phyloP scores from a whole-genome alignment of 2,329 filamentous ascomycete species.

The Beauveria pseudobassiana region DNA sequence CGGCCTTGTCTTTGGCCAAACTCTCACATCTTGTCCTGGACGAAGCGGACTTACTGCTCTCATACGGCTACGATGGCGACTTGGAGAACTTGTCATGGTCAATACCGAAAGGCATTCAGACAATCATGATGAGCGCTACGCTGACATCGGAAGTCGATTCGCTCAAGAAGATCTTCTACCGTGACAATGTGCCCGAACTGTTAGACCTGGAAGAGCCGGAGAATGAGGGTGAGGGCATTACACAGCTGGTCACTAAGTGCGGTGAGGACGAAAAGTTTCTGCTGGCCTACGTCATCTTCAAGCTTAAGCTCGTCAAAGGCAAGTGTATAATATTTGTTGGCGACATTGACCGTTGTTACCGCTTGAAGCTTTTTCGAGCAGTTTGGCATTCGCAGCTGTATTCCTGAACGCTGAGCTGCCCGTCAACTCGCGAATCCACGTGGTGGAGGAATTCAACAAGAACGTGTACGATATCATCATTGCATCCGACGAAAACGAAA shows the following conservation, averaged over 20 bases:
- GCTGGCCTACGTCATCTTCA: conserved; percentile 88
- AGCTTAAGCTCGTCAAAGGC: conserved; percentile 86
- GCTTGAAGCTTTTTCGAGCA: conserved; percentile 89
- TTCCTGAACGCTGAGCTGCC: conserved; percentile 90
- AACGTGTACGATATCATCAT: conserved; percentile 97
- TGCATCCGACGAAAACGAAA: conserved; percentile 78
- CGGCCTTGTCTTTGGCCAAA: conserved; percentile 59
- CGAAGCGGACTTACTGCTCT: conserved; percentile 87
- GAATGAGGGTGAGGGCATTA: conserved; percentile 66
- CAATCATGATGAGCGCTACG: conserved; percentile 89
- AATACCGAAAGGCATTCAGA: conserved; percentile 80
- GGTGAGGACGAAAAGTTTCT: conserved; percentile 98
- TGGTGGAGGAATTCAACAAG: conserved; percentile 95
- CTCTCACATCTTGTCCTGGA: conserved; percentile 80
- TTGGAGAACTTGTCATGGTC: conserved; percentile 70
- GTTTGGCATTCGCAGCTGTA: conserved; percentile 88
- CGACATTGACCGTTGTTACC: conserved; percentile 82
- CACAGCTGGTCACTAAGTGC: conserved; percentile 84
- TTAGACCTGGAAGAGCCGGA: conserved; percentile 80
- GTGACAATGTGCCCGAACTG: conserved; percentile 57
- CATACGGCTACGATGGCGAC: conserved; percentile 90
- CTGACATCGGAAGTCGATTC: conserved; percentile 81
- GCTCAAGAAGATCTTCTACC: conserved; percentile 78
- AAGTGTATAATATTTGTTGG: conserved; percentile 70
- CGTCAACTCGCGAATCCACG: conserved; percentile 85